Conservation (phyloP, 2,329 filamentous ascomycete species). For the Cladophialophora chaetospira region DNA sequence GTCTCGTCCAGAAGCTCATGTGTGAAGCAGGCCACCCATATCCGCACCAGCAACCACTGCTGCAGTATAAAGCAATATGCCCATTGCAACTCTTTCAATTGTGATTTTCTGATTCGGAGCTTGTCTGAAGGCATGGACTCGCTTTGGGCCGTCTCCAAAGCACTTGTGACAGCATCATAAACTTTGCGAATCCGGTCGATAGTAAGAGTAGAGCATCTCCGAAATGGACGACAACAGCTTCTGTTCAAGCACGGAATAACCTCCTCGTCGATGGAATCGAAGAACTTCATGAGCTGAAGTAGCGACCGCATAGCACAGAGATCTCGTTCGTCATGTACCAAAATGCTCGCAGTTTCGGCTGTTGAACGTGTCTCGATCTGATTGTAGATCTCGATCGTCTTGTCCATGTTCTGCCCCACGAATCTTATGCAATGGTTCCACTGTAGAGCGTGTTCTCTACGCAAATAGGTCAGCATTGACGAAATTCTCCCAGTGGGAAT, state of each 20-base stretch:
- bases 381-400: constrained; percentile 5
- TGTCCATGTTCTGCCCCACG: constrained; percentile 2
- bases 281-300: constrained; percentile 12
- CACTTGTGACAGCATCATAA: not conserved
- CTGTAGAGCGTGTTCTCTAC: constrained; percentile 6
- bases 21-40: constrained; percentile 11
- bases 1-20: constrained; percentile 7
- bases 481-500: not conserved
- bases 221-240: not conserved
- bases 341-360: not conserved
- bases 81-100: constrained; percentile 8
- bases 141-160: not conserved
- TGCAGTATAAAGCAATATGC: constrained; percentile 11
- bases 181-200: constrained; percentile 1
- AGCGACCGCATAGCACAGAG: constrained; percentile 1
- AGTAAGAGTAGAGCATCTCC: not conserved
- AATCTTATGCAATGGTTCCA: constrained; percentile 10
- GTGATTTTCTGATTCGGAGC: not conserved
- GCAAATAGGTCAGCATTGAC: not conserved
- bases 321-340: constrained; percentile 7
- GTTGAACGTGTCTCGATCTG: not conserved
- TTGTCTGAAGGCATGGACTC: no score
- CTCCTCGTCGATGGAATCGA: constrained; percentile 11
- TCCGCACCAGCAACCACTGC: constrained; percentile 12
- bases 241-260: constrained; percentile 15